Conservation (phyloP, 495 filamentous ascomycete species). For the Neurospora hispaniola region DNA sequence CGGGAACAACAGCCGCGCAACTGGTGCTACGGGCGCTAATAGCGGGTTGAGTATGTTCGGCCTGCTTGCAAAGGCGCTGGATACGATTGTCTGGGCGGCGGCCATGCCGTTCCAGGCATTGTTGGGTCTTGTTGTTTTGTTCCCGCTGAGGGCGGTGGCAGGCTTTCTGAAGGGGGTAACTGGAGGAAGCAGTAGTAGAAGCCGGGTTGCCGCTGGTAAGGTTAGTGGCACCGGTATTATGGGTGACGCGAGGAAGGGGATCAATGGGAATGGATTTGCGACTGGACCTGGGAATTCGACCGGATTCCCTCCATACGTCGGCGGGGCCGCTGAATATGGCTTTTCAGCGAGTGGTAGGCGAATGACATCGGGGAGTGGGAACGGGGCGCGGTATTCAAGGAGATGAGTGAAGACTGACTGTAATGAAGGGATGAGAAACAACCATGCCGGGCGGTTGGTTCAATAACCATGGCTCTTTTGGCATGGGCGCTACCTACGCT, state of each 20-base stretch:
- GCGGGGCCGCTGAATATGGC: not conserved
- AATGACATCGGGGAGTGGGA: not conserved
- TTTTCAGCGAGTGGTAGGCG: not conserved
- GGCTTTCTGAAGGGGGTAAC: slow-evolving; percentile 8
- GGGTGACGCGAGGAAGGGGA: not conserved
- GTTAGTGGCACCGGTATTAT: not conserved
- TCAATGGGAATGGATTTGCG: not conserved
- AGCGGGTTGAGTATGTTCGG: not conserved
- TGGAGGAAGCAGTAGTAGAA: not conserved
- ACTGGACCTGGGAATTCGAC: not conserved
- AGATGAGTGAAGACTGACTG: not conserved
- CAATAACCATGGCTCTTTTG: not conserved
- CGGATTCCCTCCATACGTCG: not conserved
- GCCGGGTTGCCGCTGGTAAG: not conserved
- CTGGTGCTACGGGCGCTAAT: not conserved
- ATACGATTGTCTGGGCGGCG: slow-evolving; percentile 4
- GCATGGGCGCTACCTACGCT: not conserved
- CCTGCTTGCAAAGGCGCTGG: not conserved
- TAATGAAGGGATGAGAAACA: not conserved
- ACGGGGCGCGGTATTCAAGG: not conserved
- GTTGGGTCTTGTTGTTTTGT: slow-evolving; percentile 7
- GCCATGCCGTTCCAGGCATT: slow-evolving; percentile 26
- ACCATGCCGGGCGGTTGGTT: not conserved
- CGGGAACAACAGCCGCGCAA: not conserved
- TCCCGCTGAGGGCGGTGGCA: slow-evolving; percentile 14